Conservation (phyloP, 2,329 filamentous ascomycete species). For the Hypomyces perniciosus region DNA sequence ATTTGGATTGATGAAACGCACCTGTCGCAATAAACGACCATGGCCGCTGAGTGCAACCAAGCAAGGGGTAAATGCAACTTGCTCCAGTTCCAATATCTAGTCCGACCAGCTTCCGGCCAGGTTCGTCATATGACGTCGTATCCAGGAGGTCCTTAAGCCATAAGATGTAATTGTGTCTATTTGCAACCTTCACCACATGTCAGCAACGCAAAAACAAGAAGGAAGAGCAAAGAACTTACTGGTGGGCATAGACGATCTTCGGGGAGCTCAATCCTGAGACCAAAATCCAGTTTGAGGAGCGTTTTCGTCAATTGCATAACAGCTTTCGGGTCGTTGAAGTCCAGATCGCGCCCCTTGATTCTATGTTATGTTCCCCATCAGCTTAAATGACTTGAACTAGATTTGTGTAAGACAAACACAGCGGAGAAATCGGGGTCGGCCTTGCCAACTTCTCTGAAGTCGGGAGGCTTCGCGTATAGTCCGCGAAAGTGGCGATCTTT, state of each 20-base stretch:
- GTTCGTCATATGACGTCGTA: constrained; percentile 51
- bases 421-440: constrained; percentile 37
- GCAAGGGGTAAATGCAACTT: constrained; percentile 83
- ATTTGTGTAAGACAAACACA: constrained; percentile 27
- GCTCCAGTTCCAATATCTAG: constrained; percentile 88
- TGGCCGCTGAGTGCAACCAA: constrained; percentile 63
- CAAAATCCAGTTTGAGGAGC: constrained; percentile 70
- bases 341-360: constrained; percentile 47
- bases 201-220: neutral
- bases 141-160: constrained; percentile 84
- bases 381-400: neutral
- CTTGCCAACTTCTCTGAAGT: constrained; percentile 38
- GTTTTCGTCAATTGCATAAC: constrained; percentile 78
- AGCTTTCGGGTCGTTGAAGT: constrained; percentile 74
- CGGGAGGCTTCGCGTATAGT: constrained; percentile 35
- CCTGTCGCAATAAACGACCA: constrained; percentile 70
- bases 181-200: constrained; percentile 41
- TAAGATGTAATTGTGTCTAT: constrained; percentile 80
- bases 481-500: constrained; percentile 29
- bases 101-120: constrained; percentile 52
- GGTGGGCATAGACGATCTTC: constrained; percentile 80
- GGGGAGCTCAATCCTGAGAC: constrained; percentile 63
- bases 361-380: constrained; percentile 5
- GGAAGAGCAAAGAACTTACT: constrained; percentile 40
- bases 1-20: constrained; percentile 13